Conservation (phyloP, 2,329 filamentous ascomycete genomes). For the Sordariomycetes sp. region DNA sequence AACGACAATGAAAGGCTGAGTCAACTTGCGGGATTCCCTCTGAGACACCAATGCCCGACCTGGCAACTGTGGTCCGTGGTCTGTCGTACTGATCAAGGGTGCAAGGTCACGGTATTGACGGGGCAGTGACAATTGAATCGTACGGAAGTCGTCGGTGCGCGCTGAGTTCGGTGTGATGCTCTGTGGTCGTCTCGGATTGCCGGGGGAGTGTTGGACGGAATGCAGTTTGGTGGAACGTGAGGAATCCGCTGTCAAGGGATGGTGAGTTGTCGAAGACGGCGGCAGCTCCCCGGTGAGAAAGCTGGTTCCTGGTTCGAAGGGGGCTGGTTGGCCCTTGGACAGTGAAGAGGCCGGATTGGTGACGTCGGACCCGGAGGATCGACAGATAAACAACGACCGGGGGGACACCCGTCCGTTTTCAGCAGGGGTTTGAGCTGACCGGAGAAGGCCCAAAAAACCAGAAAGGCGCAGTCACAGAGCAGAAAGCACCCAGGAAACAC, state of each 20-base stretch:
- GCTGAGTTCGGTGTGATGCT: background rate
- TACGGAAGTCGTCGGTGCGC: background rate
- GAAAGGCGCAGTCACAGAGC: background rate
- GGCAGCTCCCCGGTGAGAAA: background rate
- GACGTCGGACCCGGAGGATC: background rate
- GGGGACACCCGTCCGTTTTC: background rate
- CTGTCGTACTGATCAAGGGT: background rate
- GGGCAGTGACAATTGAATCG: background rate
- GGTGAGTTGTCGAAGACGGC: background rate
- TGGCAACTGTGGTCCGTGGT: background rate
- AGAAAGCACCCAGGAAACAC: background rate
- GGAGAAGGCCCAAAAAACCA: background rate
- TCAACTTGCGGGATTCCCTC: background rate
- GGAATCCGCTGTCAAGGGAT: background rate
- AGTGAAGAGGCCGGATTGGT: background rate
- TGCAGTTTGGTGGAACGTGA: background rate
- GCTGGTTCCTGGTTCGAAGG: background rate
- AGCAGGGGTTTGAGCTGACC: background rate
- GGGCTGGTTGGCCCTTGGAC: background rate
- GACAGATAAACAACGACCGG: background rate
- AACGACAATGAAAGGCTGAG: background rate
- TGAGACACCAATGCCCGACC: background rate
- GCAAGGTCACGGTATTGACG: background rate
- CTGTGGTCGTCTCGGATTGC: background rate
- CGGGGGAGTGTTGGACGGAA: background rate